phyloP scores from a whole-genome alignment of 75 land plant genomes.

The Pinus taeda region DNA sequence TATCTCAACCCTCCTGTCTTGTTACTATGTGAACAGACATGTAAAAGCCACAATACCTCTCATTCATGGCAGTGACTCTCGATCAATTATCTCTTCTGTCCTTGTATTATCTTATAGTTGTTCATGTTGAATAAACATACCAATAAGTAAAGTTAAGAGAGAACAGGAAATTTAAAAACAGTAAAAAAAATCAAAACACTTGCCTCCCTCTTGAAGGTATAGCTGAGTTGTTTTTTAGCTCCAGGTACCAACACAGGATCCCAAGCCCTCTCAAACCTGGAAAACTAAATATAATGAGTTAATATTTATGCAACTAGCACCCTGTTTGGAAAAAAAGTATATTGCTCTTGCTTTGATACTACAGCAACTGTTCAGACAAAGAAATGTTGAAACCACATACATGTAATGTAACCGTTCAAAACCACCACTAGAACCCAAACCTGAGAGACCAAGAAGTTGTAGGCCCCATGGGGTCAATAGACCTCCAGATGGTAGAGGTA shows the following conservation, averaged over 20 bases:
- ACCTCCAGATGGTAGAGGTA: slow-evolving; percentile 93
- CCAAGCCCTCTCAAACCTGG: slow-evolving; percentile 92
- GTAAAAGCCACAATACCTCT: background rate
- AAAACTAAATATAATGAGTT: background rate
- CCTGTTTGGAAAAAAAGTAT: no score
- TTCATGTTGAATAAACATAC: background rate
- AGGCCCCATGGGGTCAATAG: slow-evolving; percentile 77
- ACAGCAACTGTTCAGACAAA: background rate
- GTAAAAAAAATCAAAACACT: slow-evolving; percentile 14
- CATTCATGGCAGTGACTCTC: background rate
- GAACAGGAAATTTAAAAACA: background rate
- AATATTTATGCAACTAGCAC: background rate
- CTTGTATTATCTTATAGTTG: background rate
- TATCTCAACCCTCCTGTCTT: background rate
- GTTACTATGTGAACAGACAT: background rate
- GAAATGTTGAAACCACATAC: slow-evolving; percentile 35
- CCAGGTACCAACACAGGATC: slow-evolving; percentile 81
- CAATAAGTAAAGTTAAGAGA: background rate
- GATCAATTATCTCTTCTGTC: background rate
- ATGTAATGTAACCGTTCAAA: slow-evolving; percentile 92
- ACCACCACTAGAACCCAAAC: slow-evolving; percentile 80
- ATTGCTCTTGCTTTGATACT: background rate
- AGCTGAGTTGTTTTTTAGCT: slow-evolving; percentile 63
- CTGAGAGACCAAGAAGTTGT: slow-evolving; percentile 77
- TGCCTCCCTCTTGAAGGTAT: slow-evolving; percentile 74